Base-by-base conservation (phyloP, 1,284 basidiomycete species). In the Meira miltonrushii region DNA sequence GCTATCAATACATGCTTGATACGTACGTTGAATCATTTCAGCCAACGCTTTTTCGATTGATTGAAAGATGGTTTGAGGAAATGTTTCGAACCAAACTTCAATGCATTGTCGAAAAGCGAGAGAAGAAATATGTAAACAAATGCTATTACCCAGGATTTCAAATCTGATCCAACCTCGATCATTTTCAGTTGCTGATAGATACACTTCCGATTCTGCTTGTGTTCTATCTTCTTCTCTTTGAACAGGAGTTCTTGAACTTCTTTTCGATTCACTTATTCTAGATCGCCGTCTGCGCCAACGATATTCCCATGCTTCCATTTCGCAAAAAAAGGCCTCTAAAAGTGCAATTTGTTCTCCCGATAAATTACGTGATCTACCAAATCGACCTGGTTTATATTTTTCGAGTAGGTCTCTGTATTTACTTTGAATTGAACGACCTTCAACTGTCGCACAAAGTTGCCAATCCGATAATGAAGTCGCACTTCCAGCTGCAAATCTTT, bases 371-470 rank as follows among this genome's bases (percentile, higher is more conserved):
- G 66, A 62, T 13, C 55, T 53, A 12, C 46, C 46, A 43, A 15
- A 43, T n/a, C 25, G 46, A 21, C 23, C 17, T 33, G 28, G 28
- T 33, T 33, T 33, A 48, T 48, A 17, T 25, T 48, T 13, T 48
- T 48, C 17, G 62, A 68, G 64, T 54, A 67, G 60, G 48, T 55
- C 57, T 54, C 64, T 67, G 62, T 69, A 69, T 48, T 64, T 64
- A 33, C 58, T 61, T 53, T 69, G 67, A 19, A 69, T 54, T 58
- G 64, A 39, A 39, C 61, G 62, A n/a, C 62, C 62, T 37, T 67
- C 67, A 40, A 67, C 64, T 15, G 66, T 62, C 1, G 65, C 62
- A 39, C 65, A 64, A 7, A 69, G 60, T 25, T 64, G 39, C 21
- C 64, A 58, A 23, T 69, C 67, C 44, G 61, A 61, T 19, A 64